Conservation (phyloP, 805 yeast species). For the Cyberlindnera xishuangbannaensis region DNA sequence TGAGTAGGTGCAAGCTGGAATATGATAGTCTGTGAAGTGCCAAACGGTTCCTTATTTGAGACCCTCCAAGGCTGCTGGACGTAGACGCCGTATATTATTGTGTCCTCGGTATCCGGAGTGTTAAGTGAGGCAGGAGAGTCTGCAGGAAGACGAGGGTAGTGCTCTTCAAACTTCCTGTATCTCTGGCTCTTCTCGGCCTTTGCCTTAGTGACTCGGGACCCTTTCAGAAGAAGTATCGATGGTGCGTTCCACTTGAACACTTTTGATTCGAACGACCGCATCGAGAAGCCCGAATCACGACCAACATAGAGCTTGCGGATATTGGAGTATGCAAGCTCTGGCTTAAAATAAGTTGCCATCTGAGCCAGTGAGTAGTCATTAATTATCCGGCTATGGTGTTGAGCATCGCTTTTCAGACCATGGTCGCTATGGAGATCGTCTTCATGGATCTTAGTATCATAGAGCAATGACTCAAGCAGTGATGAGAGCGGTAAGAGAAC, state of each 20-base stretch:
- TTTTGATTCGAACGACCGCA: conserved; percentile 73
- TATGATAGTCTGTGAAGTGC: conserved; percentile 50
- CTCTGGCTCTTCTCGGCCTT: conserved; percentile 33
- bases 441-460: too few relatives aligned
- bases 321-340: conserved; percentile 38
- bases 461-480: conserved; percentile 38
- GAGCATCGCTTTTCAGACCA: too few relatives aligned
- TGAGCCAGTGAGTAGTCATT: conserved; percentile 36
- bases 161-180: conserved; percentile 44
- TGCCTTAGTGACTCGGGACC: conserved; percentile 31
- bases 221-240: conserved; percentile 63
- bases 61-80: conserved; percentile 71
- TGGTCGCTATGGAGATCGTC: too few relatives aligned
- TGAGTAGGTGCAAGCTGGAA: conserved; percentile 65
- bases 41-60: conserved; percentile 69
- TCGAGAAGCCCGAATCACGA: conserved; percentile 76
- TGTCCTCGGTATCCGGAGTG: conserved; percentile 34
- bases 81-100: conserved; percentile 57
- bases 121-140: conserved; percentile 9
- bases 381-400: conserved; percentile 31
- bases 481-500: conserved; percentile 39
- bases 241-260: conserved; percentile 84
- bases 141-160: conserved; percentile 38
- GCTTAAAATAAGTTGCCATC: conserved; percentile 33
- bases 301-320: conserved; percentile 65